Percentiles rank a stretch among this genome's conserved stretches.
These are phyloP conservation scores for Begonia fuchsioides DNA, from an alignment of 306 rosid genomes.

Conservation along the genomic window DNA sequence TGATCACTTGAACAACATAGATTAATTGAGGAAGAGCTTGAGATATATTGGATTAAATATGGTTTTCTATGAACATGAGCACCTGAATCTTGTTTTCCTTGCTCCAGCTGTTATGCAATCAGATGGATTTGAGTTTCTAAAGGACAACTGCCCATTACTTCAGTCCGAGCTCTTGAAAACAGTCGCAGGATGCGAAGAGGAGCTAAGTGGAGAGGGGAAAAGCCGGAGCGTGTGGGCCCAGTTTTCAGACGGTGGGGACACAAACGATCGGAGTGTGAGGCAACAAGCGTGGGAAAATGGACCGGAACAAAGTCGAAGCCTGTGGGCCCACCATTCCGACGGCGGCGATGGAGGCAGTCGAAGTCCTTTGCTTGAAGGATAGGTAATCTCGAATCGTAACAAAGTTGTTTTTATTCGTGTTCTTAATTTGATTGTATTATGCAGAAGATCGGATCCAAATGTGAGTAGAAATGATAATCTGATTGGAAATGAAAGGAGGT, in stretches of 20 bases:
- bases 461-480: too few relatives aligned
- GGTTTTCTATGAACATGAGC: too few relatives aligned
- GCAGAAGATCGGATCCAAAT: too few relatives aligned
- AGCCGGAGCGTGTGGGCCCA: constrained; percentile 91
- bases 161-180: constrained; percentile 92
- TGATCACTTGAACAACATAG: too few relatives aligned
- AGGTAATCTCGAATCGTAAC: too few relatives aligned
- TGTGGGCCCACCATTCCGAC: constrained; percentile 70
- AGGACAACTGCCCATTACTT: constrained; percentile 73
- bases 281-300: constrained; percentile 85
- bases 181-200: constrained; percentile 88
- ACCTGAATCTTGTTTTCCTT: background rate
- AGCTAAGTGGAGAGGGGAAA: constrained; percentile 74
- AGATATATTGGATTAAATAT: too few relatives aligned
- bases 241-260: constrained; percentile 84
- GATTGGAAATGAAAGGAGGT: too few relatives aligned
- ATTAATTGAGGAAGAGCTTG: too few relatives aligned
- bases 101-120: constrained; percentile 92
- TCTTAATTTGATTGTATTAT: too few relatives aligned
- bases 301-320: constrained; percentile 44
- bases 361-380: constrained; percentile 23
- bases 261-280: constrained; percentile 66
- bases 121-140: constrained; percentile 83
- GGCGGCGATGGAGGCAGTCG: constrained; percentile 51
- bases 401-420: too few relatives aligned